These are phyloP conservation scores for Beauveria scarabaeidicola DNA, from an alignment of 2,329 filamentous ascomycete species.

Conservation along the genomic window DNA sequence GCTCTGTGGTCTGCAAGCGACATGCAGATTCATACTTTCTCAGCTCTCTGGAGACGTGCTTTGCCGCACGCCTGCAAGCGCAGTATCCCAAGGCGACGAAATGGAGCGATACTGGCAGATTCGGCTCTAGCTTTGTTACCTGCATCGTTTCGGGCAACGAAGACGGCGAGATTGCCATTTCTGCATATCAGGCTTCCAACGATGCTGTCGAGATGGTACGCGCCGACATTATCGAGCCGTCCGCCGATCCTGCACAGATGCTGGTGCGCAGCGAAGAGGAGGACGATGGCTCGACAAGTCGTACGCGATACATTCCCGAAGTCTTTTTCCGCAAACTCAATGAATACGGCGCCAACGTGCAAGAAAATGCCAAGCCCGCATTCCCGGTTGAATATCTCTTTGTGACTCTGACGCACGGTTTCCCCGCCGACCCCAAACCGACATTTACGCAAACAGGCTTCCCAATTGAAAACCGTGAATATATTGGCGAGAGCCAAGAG, in stretches of 20 bases:
- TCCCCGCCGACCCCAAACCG: slow-evolving; percentile 72
- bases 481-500: slow-evolving; percentile 80
- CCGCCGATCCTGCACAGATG: slow-evolving; percentile 87
- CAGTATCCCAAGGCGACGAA: slow-evolving; percentile 84
- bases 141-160: slow-evolving; percentile 94
- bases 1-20: slow-evolving; percentile 85
- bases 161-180: slow-evolving; percentile 77
- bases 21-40: slow-evolving; percentile 94
- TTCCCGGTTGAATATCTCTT: slow-evolving; percentile 97
- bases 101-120: slow-evolving; percentile 91
- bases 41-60: slow-evolving; percentile 84
- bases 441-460: slow-evolving; percentile 68
- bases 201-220: slow-evolving; percentile 95
- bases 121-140: slow-evolving; percentile 95
- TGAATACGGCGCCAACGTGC: slow-evolving; percentile 91
- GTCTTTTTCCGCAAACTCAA: slow-evolving; percentile 95
- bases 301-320: slow-evolving; percentile 86
- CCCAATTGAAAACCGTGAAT: slow-evolving; percentile 84
- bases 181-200: slow-evolving; percentile 90
- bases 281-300: slow-evolving; percentile 59
- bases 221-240: slow-evolving; percentile 90
- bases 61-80: slow-evolving; percentile 80
- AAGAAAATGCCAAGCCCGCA: slow-evolving; percentile 91
- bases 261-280: slow-evolving; percentile 89
- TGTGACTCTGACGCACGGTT: slow-evolving; percentile 92